phyloP scores from a whole-genome alignment of 768 basidiomycete species.

The Tricholoma sp. region DNA sequence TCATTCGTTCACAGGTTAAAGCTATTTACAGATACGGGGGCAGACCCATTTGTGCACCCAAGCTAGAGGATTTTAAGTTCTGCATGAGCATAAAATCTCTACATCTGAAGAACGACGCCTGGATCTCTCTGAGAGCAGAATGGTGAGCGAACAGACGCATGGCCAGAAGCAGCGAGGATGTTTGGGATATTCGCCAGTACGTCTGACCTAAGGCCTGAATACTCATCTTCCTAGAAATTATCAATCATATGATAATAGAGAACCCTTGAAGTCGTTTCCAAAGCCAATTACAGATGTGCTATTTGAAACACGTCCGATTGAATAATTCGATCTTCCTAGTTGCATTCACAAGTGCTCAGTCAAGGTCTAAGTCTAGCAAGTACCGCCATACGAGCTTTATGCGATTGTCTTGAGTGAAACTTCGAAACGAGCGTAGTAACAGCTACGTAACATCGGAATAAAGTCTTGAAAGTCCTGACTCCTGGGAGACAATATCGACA shows the following conservation, averaged over 20 bases:
- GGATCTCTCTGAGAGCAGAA: slow-evolving; percentile 84
- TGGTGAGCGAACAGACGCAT: slow-evolving; percentile 88
- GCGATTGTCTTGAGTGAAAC: too few species aligned
- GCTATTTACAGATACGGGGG: slow-evolving; percentile 84
- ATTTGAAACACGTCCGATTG: slow-evolving; percentile 2
- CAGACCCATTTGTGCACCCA: slow-evolving; percentile 63
- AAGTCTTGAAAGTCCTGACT: too few species aligned
- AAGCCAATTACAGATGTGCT: slow-evolving; percentile 23
- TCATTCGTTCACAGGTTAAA: slow-evolving; percentile 73
- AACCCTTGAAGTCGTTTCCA: slow-evolving; percentile 48
- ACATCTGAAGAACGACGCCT: slow-evolving; percentile 72
- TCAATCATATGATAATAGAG: slow-evolving; percentile 25
- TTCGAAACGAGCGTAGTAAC: too few species aligned
- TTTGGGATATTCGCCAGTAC: slow-evolving; percentile 87
- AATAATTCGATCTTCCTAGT: slow-evolving; percentile 1
- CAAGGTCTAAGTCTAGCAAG: too few species aligned
- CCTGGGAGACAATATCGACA: too few species aligned
- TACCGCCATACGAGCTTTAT: too few species aligned
- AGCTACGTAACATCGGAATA: too few species aligned
- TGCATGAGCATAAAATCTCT: slow-evolving; percentile 81
- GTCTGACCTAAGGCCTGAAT: slow-evolving; percentile 22
- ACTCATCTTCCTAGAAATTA: not conserved
- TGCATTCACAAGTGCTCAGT: too few species aligned
- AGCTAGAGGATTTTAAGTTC: slow-evolving; percentile 92
- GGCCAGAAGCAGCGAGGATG: slow-evolving; percentile 84